phyloP scores from a whole-genome alignment of 2,329 filamentous ascomycete genomes.

The Penicillium thymicola region DNA sequence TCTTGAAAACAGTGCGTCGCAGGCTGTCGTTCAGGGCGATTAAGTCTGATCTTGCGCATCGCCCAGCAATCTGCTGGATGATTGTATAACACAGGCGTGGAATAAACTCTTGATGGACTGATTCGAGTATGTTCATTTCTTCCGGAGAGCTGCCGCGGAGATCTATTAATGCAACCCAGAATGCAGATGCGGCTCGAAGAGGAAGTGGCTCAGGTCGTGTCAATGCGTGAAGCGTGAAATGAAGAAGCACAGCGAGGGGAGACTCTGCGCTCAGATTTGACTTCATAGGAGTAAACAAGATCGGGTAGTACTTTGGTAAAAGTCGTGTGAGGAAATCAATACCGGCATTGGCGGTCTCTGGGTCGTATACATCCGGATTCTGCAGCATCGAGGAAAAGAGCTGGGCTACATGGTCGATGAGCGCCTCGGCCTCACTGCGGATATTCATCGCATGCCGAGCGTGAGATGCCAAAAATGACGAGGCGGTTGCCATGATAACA shows the following conservation, averaged over 20 bases:
- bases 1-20: conserved; percentile 41
- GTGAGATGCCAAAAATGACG: conserved; percentile 46
- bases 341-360: conserved; percentile 43
- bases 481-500: conserved; percentile 46
- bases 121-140: conserved; percentile 25
- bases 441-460: conserved; percentile 35
- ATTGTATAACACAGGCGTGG: conserved; percentile 40
- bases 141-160: conserved; percentile 26
- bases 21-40: conserved; percentile 42
- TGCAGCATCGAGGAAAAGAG: conserved; percentile 38
- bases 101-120: conserved; percentile 35
- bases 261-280: conserved; percentile 15
- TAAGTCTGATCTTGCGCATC: conserved; percentile 46
- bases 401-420: conserved; percentile 41
- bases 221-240: conserved; percentile 42
- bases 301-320: conserved; percentile 40
- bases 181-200: conserved; percentile 46
- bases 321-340: conserved; percentile 46
- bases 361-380: conserved; percentile 37
- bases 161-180: conserved; percentile 42
- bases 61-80: conserved; percentile 41
- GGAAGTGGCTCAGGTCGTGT: conserved; percentile 44
- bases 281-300: conserved; percentile 37
- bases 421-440: conserved; percentile 31
- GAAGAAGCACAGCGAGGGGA: conserved; percentile 35